Base-by-base conservation (phyloP, 2,329 filamentous ascomycete genomes). In the Penicillium frequentans region DNA sequence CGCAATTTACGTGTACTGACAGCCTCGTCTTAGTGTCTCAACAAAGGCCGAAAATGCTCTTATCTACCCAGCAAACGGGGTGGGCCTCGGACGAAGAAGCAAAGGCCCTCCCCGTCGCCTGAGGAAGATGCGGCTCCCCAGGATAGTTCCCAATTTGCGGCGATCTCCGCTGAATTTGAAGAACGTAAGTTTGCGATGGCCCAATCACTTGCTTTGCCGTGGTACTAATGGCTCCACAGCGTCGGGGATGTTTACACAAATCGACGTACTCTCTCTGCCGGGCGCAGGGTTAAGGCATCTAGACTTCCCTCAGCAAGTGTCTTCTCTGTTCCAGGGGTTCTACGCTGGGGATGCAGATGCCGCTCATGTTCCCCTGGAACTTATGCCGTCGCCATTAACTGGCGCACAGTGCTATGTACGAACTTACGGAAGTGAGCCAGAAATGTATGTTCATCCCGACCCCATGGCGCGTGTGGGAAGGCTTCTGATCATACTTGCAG, bases 1-100 rank as follows among this genome's bases (percentile, higher is more conserved):
- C 19, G 10, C n/a, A 42, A 11, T n/a, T 5, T 31, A 29, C 26
- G 3, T 29, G 7, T 29, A 29, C 27, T 29, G 9, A 47, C n/a
- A 31, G n/a, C 16, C 49, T 49, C 24, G 49, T 56, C 47, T 42
- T 57, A 78, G 76, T 78, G 76, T 65, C 62, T 69, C 45, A 67
- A 61, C 63, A 78, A 76, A 65, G 69, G 69, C 45, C 73, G 68
- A 60, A 70, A 73, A 63, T 78, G 76, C 56, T 75, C 70, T 24
- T 78, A 77, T 64, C 53, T 77, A 23, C 75, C 75, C 35, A 78
- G 75, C 70, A 77, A 76, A 65, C 68, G 75, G 52, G 75, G 75
- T 52, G 75, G 75, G n/a, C 75, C 75, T 21, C 69, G 75, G 29
- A 77, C 75, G 59, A 77, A 76, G 68, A 77, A 72, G 63, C 58